Base-by-base conservation (phyloP, 2,329 filamentous ascomycete species). In the Aureobasidium namibiae region DNA sequence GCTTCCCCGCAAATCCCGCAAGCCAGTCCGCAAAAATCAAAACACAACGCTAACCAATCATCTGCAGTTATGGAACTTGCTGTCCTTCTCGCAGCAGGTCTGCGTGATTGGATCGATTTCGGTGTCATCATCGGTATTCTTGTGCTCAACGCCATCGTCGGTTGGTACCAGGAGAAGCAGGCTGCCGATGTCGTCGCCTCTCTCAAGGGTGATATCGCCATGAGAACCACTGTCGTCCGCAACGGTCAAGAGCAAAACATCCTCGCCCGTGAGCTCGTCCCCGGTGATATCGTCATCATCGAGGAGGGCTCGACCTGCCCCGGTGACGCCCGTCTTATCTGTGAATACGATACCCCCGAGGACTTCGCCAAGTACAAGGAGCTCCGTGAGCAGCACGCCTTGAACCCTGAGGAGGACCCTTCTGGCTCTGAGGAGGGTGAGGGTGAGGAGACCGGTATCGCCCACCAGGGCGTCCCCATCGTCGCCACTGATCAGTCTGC, bases 141-240 rank as follows among this genome's bases (percentile, higher is more conserved):
- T 59, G 67, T 86, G 70, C 84, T 90, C 63, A 90, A 90, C 76
- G 87, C 87, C 65, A 76, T 85, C 64, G 87, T 89, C 72, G 87
- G 87, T 78, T 90, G 86, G 83, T 89, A 90, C 73, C 87, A 89
- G 73, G 87, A 90, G 75, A 90, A 90, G 78, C 86, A 89, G 75
- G 87, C 87, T 67, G 87, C 86, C 65, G 87, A 90, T 74, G 86
- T 89, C 68, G 86, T 89, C 68, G 86, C 86, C 60, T 83, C 78
- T 63, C 76, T 90, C 63, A 89, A 89, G 78, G 87, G 87, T 76
- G 87, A 90, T 69, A 90, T 90, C 69, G 87, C 87, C 67, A 87
- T 90, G 84, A 86, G 83, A 75, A 82, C 85, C 49, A 78, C 76
- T 63, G 85, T 87, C 68, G 74, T 89, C 66, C 86, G 87, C 68